Evolutionary conservation across 2,329 filamentous ascomycete genomes (phyloP).

Genomic region (Alternaria sp.): DNA sequence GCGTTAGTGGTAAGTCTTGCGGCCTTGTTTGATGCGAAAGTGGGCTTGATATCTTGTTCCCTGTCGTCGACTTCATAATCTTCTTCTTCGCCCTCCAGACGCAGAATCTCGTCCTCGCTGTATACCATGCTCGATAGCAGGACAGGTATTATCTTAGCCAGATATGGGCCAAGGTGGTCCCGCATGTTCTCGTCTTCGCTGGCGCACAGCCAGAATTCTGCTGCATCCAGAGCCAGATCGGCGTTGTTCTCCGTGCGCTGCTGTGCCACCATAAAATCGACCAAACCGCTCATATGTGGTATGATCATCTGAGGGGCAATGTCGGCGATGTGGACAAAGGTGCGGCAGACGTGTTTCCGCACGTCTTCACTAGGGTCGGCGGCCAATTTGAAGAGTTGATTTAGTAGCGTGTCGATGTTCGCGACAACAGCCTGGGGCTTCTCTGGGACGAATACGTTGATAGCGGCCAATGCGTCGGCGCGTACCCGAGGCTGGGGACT

Average conservation of each 20-base stretch:
- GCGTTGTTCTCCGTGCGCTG: constrained; percentile 83
- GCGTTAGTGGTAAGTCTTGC: constrained; percentile 65
- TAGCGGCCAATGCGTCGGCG: constrained; percentile 78
- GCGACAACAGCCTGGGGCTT: constrained; percentile 83
- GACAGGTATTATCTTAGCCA: constrained; percentile 87
- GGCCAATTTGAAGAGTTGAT: constrained; percentile 82
- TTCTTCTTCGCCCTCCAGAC: constrained; percentile 78
- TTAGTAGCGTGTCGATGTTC: constrained; percentile 81
- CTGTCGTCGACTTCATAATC: constrained; percentile 93
- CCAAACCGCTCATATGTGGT: constrained; percentile 85
- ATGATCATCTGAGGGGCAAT: constrained; percentile 88
- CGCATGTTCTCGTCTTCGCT: constrained; percentile 87
- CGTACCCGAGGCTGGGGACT: constrained; percentile 80
- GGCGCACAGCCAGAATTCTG: constrained; percentile 96
- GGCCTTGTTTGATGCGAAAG: constrained; percentile 78
- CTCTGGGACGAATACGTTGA: constrained; percentile 90
- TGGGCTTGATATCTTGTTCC: constrained; percentile 88
- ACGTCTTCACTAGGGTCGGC: constrained; percentile 82
- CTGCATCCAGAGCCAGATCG: constrained; percentile 90
- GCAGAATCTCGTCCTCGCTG: constrained; percentile 87
- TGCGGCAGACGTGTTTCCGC: constrained; percentile 88
- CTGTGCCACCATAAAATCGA: constrained; percentile 91
- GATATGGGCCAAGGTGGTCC: constrained; percentile 76
- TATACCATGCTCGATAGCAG: constrained; percentile 96
- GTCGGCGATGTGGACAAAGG: constrained; percentile 91